phyloP scores from a whole-genome alignment of 2,329 filamentous ascomycete species.

The Fusarium papillatum region DNA sequence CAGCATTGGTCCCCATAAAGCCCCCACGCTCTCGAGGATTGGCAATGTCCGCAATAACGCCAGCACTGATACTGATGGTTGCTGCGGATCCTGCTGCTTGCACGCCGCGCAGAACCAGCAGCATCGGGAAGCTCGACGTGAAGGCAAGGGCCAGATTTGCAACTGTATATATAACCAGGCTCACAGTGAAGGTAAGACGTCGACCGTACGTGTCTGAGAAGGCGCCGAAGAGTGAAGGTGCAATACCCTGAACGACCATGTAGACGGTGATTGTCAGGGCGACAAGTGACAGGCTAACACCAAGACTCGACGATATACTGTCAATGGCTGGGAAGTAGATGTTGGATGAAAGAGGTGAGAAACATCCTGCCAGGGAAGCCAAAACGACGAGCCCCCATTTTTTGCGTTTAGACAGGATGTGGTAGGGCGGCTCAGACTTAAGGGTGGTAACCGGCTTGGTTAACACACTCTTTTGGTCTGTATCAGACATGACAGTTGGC shows the following conservation, averaged over 20 bases:
- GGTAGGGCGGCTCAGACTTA: not conserved
- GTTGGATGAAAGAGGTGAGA: constrained; percentile 41
- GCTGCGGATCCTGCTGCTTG: constrained; percentile 39
- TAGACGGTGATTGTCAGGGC: constrained; percentile 56
- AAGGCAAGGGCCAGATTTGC: constrained; percentile 28
- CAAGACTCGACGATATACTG: constrained; percentile 35
- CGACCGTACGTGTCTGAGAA: constrained; percentile 51
- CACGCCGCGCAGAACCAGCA: constrained; percentile 25
- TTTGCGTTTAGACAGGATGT: constrained; percentile 13
- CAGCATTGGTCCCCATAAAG: constrained; percentile 38
- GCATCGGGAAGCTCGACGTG: constrained; percentile 14
- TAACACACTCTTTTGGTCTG: not conserved
- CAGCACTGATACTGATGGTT: constrained; percentile 40
- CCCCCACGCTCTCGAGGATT: constrained; percentile 31
- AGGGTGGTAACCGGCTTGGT: not conserved
- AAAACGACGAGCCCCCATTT: constrained; percentile 42
- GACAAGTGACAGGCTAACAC: constrained; percentile 43
- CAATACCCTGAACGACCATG: constrained; percentile 59
- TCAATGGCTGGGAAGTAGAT: constrained; percentile 46
- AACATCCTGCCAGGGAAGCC: constrained; percentile 29
- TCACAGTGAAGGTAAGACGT: constrained; percentile 18
- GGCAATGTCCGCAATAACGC: constrained; percentile 41
- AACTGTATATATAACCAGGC: constrained; percentile 17
- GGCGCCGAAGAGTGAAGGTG: constrained; percentile 57
- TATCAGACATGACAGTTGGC: not conserved